Base-by-base conservation (phyloP, 2,329 filamentous ascomycete species). In the Pseudocercospora ulei region DNA sequence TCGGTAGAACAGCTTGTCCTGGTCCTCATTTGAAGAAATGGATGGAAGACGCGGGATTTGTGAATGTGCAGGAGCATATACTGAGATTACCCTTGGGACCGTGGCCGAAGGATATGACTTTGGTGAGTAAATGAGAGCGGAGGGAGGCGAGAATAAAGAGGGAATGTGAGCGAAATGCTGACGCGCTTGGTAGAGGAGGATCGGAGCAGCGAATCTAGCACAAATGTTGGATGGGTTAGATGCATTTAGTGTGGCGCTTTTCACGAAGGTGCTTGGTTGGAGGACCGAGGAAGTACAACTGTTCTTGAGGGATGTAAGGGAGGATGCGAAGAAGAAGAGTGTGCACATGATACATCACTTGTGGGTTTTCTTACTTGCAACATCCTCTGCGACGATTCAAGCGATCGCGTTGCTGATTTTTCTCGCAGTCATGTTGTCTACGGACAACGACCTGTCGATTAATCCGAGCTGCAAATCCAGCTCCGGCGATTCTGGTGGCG, bases 101-200 rank as follows among this genome's bases (percentile, higher is more conserved):
- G 4, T 68, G 65, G 65, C 52, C 55, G 9, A 55, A 48, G 4
- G 59, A 63, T 35, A 44, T 49, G 28, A 57, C 35, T 1, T 11
- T 37, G 3, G 35, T 29, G 25, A 19, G 23, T 27, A 5, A 22
- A 37, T n/a, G n/a, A n/a, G n/a, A n/a, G n/a, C n/a, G n/a, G n/a
- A n/a, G n/a, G n/a, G n/a, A n/a, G n/a, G n/a, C n/a, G n/a, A n/a
- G n/a, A n/a, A n/a, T n/a, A n/a, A n/a, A n/a, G n/a, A n/a, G n/a
- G n/a, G n/a, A n/a, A n/a, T n/a, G n/a, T n/a, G n/a, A n/a, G n/a
- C n/a, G n/a, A n/a, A n/a, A n/a, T n/a, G n/a, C n/a, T n/a, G n/a
- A n/a, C 23, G 9, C 23, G 22, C 22, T 5, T 5, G n/a, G n/a
- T 11, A 33, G 37, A 20, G 23, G 1, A 31, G 29, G n/a, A 26